Percentiles rank a stretch among this genome's conserved stretches.
These are phyloP conservation scores for Pseudomassariella vexata DNA, from an alignment of 2,329 filamentous ascomycete genomes.

Conservation along the genomic window DNA sequence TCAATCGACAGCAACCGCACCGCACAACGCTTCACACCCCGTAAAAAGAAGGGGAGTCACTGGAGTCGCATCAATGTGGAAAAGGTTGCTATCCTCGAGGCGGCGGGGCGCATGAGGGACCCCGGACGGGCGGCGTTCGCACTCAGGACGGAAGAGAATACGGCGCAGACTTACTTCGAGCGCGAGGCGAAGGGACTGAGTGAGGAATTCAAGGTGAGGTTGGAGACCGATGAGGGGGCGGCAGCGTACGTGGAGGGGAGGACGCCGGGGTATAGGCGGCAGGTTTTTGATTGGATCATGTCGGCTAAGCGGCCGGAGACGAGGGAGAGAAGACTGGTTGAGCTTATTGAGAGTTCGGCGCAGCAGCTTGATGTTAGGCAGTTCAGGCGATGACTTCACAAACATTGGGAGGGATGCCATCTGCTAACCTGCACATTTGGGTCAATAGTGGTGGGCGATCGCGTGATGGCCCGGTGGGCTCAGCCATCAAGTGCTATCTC, in stretches of 20 bases:
- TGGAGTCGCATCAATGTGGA: slow-evolving; percentile 55
- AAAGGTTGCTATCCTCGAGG: slow-evolving; percentile 37
- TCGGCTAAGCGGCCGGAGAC: slow-evolving; percentile 7
- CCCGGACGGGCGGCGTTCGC: slow-evolving; percentile 7
- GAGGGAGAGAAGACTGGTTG: slow-evolving; percentile 6
- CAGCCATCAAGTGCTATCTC: too few species aligned
- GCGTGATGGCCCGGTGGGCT: too few species aligned
- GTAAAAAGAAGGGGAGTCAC: slow-evolving; percentile 42
- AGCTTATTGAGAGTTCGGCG: slow-evolving; percentile 5
- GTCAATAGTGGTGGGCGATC: too few species aligned
- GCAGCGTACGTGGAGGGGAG: slow-evolving; percentile 2
- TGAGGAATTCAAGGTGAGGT: slow-evolving; percentile 1
- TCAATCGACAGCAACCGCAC: slow-evolving; percentile 38
- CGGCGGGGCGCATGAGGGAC: slow-evolving; percentile 36
- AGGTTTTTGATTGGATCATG: slow-evolving; percentile 8
- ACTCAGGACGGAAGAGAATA: slow-evolving; percentile 6
- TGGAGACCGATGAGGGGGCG: slow-evolving; percentile 1
- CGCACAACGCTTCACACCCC: slow-evolving; percentile 50
- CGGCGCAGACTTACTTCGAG: slow-evolving; percentile 7
- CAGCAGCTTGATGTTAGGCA: slow-evolving; percentile 4
- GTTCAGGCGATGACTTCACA: slow-evolving; percentile 6
- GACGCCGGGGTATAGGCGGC: slow-evolving; percentile 5
- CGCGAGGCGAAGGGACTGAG: slow-evolving; percentile 2
- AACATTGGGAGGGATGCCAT: too few species aligned
- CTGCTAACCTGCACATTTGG: too few species aligned